phyloP scores from a whole-genome alignment of 2,329 filamentous ascomycete genomes.

The Graphilbum ipis-grandicollis region DNA sequence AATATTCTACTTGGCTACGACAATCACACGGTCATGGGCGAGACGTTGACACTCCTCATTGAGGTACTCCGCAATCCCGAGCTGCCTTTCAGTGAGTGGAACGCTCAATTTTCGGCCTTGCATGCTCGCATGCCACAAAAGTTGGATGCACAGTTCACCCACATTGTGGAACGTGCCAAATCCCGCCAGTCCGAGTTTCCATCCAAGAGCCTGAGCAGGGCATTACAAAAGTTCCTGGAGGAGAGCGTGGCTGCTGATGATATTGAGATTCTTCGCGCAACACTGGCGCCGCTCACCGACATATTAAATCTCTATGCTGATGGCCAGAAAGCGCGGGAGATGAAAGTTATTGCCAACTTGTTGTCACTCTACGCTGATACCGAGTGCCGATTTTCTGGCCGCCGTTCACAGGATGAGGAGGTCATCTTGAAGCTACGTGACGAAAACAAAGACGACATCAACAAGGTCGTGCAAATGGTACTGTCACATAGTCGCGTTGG shows the following conservation, averaged over 20 bases:
- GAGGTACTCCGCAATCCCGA: slow-evolving; percentile 78
- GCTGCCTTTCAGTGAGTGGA: slow-evolving; percentile 92
- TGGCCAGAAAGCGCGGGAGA: slow-evolving; percentile 81
- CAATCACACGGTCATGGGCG: slow-evolving; percentile 90
- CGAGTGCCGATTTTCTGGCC: slow-evolving; percentile 74
- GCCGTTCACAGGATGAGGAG: slow-evolving; percentile 76
- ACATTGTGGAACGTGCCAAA: slow-evolving; percentile 72
- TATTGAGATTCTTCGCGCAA: slow-evolving; percentile 52
- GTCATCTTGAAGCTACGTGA: slow-evolving; percentile 88
- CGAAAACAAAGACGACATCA: slow-evolving; percentile 84
- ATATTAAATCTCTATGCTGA: slow-evolving; percentile 71
- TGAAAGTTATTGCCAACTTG: slow-evolving; percentile 62
- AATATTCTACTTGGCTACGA: slow-evolving; percentile 91
- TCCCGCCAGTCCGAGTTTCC: slow-evolving; percentile 74
- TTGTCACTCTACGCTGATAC: slow-evolving; percentile 67
- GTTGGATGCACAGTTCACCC: slow-evolving; percentile 64
- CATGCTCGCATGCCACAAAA: slow-evolving; percentile 94
- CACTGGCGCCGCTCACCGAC: slow-evolving; percentile 57
- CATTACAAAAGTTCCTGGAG: slow-evolving; percentile 73
- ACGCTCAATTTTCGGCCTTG: slow-evolving; percentile 86
- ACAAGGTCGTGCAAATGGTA: slow-evolving; percentile 71
- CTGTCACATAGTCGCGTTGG: slow-evolving; percentile 86
- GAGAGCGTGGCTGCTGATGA: slow-evolving; percentile 64
- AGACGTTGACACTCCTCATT: slow-evolving; percentile 75
- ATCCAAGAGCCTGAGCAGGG: slow-evolving; percentile 69